Base-by-base conservation (phyloP, 23 red algal species). In the Pyropia yezoensis region DNA sequence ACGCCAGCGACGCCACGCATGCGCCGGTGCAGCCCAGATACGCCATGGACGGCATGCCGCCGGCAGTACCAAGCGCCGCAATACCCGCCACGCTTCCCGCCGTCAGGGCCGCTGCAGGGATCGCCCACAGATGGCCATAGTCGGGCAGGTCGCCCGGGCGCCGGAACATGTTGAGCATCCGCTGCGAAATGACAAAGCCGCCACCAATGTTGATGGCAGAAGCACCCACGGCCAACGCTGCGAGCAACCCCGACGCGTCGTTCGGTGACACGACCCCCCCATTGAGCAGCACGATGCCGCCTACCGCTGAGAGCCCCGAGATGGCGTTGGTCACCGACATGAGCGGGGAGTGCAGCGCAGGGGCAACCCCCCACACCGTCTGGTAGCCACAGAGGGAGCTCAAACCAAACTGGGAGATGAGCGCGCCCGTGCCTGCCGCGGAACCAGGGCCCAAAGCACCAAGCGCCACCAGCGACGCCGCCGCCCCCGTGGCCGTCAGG, bases 131-230 rank as follows among this genome's bases (percentile, higher is more conserved):
- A 29, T 86, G 74, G 27, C 76, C 70, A 54, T 86, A 70, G 28
- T 86, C 80, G 21, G 80, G 80, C 3, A 47, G 39, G 59, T 86
- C 80, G 27, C 69, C 80, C 18, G 68, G 68, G 34, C 80, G 49
- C 18, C 74, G 73, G 23, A 86, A 86, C 80, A 86, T 86, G 30
- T 86, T 71, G 19, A 86, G 64, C 80, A 86, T 86, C 20, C 80
- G 80, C 58, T 86, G 80, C 25, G 80, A 75, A 19, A 86, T 71
- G 13, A 59, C 62, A 61, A 86, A 86, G 29, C 80, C 80, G 62
- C 80, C 80, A 28, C 80, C 80, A 76, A 86, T 74, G 61, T 86
- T 86, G 50, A 86, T 71, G 39, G 80, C 80, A 15, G 80, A 86
- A 1, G 71, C 80, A 29, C 74, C 56, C 27, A 76, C 62, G 2